Percentiles rank a stretch among this genome's conserved stretches.
These are phyloP conservation scores for Botrytis galanthina DNA, from an alignment of 2,329 filamentous ascomycete genomes.

Conservation along the genomic window DNA sequence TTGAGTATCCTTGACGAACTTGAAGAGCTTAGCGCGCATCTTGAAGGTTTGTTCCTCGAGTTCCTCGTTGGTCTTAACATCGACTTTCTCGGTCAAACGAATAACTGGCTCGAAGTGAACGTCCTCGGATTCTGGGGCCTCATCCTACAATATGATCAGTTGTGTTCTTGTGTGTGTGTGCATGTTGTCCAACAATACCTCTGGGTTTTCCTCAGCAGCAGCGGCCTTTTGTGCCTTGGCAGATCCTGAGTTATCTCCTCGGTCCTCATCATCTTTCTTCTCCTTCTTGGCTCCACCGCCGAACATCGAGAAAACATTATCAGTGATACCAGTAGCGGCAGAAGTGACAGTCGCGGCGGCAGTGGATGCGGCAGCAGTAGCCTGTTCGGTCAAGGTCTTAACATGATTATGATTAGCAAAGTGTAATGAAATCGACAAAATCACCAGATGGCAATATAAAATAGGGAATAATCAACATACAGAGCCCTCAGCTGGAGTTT, in stretches of 20 bases:
- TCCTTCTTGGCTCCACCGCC: conserved; percentile 96
- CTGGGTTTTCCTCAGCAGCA: conserved; percentile 40
- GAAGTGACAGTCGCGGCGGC: conserved; percentile 43
- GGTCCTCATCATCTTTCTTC: conserved; percentile 81
- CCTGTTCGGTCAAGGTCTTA: conserved; percentile 38
- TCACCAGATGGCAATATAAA: neutral
- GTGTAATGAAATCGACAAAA: neutral
- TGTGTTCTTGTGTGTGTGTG: conserved; percentile 21
- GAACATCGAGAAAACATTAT: conserved; percentile 95
- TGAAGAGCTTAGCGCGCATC: conserved; percentile 99
- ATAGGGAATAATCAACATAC: conserved; percentile 19
- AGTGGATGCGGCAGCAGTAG: conserved; percentile 40
- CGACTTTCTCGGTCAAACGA: conserved; percentile 93
- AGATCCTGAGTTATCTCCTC: conserved; percentile 83
- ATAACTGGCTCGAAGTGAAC: conserved; percentile 98
- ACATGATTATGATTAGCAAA: conserved; percentile 21
- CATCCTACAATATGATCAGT: conserved; percentile 50
- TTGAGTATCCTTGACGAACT: conserved; percentile 84
- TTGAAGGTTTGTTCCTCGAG: conserved; percentile 97
- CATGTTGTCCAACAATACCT: conserved; percentile 30
- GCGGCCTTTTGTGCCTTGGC: conserved; percentile 72
- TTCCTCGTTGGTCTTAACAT: conserved; percentile 98
- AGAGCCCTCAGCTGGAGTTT: conserved; percentile 29
- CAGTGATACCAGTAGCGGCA: conserved; percentile 45
- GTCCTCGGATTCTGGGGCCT: conserved; percentile 82